Percentiles rank a stretch among this genome's conserved stretches.
These are phyloP conservation scores for Cladophialophora exuberans DNA, from an alignment of 2,329 filamentous ascomycete genomes.

Conservation along the genomic window DNA sequence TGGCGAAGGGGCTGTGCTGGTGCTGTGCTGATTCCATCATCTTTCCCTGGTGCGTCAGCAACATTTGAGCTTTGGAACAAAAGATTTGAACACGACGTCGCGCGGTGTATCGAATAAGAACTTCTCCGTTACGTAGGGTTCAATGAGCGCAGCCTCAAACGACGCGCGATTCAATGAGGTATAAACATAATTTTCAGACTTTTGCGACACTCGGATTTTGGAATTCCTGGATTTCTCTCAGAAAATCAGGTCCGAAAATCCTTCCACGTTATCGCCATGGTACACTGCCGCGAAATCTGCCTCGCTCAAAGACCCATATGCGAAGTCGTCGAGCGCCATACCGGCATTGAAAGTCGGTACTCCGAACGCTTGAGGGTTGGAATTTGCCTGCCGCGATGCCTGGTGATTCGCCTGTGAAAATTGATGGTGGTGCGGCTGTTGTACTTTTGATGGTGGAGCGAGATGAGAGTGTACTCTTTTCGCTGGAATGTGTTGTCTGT, in stretches of 20 bases:
- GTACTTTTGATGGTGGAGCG: slow-evolving; percentile 1
- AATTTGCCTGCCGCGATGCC: not conserved
- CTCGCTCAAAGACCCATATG: slow-evolving; percentile 24
- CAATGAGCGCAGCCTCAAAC: no score
- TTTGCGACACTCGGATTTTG: no score
- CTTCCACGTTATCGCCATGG: slow-evolving; percentile 18
- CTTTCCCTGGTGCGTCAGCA: not conserved
- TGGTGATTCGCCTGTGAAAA: not conserved
- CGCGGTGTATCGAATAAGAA: no score
- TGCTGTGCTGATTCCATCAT: slow-evolving; percentile 7
- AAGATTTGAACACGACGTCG: no score
- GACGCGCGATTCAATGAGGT: no score
- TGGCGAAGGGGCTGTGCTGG: not conserved
- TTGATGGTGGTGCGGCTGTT: slow-evolving; percentile 1
- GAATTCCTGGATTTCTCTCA: slow-evolving; percentile 2
- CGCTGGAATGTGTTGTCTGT: slow-evolving; percentile 1
- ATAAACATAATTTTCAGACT: no score
- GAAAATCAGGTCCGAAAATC: slow-evolving; percentile 21
- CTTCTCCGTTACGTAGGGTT: no score
- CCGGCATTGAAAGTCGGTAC: slow-evolving; percentile 18
- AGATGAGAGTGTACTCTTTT: slow-evolving; percentile 2
- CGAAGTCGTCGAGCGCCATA: slow-evolving; percentile 26
- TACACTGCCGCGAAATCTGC: slow-evolving; percentile 24
- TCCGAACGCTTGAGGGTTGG: slow-evolving; percentile 18
- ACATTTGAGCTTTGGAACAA: no score